Percentiles rank a stretch among this genome's conserved stretches.
Evolutionary conservation across 805 yeast species (phyloP).

Genomic region (Saccharomycopsis schoenii): DNA sequence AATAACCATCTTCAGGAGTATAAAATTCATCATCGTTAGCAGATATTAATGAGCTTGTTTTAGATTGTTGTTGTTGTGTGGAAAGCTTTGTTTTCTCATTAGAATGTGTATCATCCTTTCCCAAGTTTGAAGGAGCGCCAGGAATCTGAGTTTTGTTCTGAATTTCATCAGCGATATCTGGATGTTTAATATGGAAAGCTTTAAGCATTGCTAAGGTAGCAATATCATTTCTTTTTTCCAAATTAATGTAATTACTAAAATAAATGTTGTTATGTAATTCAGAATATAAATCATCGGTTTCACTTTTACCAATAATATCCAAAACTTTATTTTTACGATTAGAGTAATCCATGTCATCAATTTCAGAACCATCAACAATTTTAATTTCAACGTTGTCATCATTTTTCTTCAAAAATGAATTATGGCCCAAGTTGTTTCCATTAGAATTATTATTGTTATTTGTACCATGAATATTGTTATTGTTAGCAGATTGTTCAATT

Average conservation of each 20-base stretch:
- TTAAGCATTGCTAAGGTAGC: neutral
- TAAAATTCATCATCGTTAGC: conserved; percentile 13
- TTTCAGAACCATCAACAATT: conserved; percentile 7
- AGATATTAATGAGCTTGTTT: conserved; percentile 1
- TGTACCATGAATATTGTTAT: neutral
- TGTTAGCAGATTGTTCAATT: neutral
- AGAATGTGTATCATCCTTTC: neutral
- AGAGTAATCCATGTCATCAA: neutral
- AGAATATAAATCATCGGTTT: conserved; percentile 4
- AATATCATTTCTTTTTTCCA: conserved; percentile 4
- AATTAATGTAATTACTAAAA: conserved; percentile 16
- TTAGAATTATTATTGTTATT: neutral
- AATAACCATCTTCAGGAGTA: conserved; percentile 10
- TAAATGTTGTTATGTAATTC: conserved; percentile 15
- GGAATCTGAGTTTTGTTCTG: conserved; percentile 2
- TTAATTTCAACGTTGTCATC: conserved; percentile 11
- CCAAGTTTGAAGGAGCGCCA: neutral
- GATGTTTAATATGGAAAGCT: neutral
- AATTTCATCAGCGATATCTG: conserved; percentile 10
- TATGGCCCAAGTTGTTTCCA: neutral
- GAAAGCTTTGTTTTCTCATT: neutral
- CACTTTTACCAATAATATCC: conserved; percentile 10
- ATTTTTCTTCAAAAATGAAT: neutral
- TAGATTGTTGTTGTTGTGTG: neutral
- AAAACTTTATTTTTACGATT: conserved; percentile 13